These are phyloP conservation scores for Letharia columbiana DNA, from an alignment of 495 filamentous ascomycete genomes.

Conservation along the genomic window DNA sequence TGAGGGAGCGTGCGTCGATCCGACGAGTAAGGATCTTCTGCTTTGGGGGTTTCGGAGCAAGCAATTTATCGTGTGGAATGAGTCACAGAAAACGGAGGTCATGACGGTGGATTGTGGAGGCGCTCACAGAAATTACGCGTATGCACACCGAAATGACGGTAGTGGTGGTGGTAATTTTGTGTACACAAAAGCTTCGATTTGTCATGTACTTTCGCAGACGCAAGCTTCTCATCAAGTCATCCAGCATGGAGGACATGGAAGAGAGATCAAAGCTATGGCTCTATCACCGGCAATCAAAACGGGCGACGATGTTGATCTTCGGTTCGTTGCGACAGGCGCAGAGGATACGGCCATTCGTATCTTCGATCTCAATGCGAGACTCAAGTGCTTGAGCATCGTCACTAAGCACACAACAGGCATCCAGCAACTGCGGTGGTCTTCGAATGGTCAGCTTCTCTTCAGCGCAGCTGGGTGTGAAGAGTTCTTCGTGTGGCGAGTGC, in stretches of 20 bases:
- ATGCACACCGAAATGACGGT: constrained; percentile 35
- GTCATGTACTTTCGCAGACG: constrained; percentile 42
- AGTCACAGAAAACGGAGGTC: constrained; percentile 54
- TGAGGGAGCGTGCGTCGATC: constrained; percentile 55
- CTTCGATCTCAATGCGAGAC: constrained; percentile 34
- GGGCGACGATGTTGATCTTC: background rate
- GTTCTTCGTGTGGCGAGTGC: constrained; percentile 73
- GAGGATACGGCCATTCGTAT: constrained; percentile 84
- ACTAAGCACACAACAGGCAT: constrained; percentile 73
- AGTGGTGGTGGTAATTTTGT: constrained; percentile 37
- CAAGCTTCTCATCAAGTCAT: constrained; percentile 44
- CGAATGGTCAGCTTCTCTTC: constrained; percentile 57
- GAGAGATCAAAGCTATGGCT: constrained; percentile 79
- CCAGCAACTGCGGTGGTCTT: constrained; percentile 70
- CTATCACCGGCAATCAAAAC: constrained; percentile 32
- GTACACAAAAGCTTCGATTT: constrained; percentile 42
- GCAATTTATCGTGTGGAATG: constrained; percentile 72
- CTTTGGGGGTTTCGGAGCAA: constrained; percentile 74
- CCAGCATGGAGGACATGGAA: constrained; percentile 65
- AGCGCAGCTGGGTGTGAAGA: constrained; percentile 83
- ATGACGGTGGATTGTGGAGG: constrained; percentile 72
- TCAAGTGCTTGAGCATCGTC: constrained; percentile 51
- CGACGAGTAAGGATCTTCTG: constrained; percentile 43
- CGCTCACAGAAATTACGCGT: constrained; percentile 63
- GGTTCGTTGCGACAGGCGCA: constrained; percentile 68